Conservation (phyloP, 208 protist genomes). For the Trypanosoma cruzi region DNA sequence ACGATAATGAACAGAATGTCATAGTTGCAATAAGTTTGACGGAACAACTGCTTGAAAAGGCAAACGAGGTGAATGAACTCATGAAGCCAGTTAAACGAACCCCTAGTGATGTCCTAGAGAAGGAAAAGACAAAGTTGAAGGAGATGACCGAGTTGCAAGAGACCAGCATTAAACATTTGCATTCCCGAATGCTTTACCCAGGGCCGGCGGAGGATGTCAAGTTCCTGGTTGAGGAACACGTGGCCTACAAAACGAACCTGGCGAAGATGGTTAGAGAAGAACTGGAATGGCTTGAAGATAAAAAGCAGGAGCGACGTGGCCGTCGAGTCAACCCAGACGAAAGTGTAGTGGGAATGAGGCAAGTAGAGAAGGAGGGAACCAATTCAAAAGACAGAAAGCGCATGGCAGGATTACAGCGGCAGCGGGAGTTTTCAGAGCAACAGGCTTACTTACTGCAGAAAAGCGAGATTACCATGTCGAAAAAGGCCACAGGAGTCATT, state of each 20-base stretch:
- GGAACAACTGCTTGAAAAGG: slow-evolving; percentile 25
- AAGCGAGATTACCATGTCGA: neutral
- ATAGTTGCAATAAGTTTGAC: slow-evolving; percentile 49
- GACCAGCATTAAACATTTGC: slow-evolving; percentile 40
- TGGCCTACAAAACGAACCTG: slow-evolving; percentile 54
- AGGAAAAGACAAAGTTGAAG: slow-evolving; percentile 19
- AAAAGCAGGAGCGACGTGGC: neutral
- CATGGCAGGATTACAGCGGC: neutral
- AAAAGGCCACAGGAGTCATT: neutral
- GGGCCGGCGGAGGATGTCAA: slow-evolving; percentile 57
- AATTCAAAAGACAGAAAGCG: neutral
- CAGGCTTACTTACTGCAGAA: neutral
- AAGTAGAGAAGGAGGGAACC: neutral
- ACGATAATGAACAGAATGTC: slow-evolving; percentile 52
- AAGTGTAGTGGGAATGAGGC: neutral
- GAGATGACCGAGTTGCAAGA: slow-evolving; percentile 42
- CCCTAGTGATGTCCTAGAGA: slow-evolving; percentile 25
- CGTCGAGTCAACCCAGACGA: neutral
- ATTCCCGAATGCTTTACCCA: slow-evolving; percentile 42
- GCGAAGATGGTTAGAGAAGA: slow-evolving; percentile 49
- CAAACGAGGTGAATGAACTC: slow-evolving; percentile 25
- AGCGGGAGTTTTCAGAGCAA: neutral
- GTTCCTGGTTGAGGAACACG: slow-evolving; percentile 83
- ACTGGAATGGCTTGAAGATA: slow-evolving; percentile 43
- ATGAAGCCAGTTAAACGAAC: slow-evolving; percentile 13